Base-by-base conservation (phyloP, 2,329 filamentous ascomycete genomes). In the Colletotrichum trifolii region DNA sequence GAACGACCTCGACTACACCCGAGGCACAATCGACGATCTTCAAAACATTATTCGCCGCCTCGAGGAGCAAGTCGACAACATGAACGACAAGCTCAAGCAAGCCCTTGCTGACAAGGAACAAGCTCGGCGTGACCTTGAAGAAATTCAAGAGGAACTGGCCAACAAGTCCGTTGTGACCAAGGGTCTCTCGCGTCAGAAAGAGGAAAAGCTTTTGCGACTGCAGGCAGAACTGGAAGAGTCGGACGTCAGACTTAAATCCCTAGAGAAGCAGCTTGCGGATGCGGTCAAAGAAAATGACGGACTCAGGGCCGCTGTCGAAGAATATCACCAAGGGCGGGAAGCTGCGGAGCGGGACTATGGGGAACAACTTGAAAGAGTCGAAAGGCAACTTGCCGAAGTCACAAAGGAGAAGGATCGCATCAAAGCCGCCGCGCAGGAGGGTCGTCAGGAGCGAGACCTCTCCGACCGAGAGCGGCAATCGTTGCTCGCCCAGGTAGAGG, bases 131-230 rank as follows among this genome's bases (percentile, higher is more conserved):
- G 84, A 90, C 64, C 78, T 90, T 13, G 83, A 89, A 70, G 87
- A 90, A 71, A 81, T 94, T 33, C 90, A 92, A 67, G 90, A 92
- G 58, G 91, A 94, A 71, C 87, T 94, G 84, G 85, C 90, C 25
- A 90, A 94, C 77, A 94, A 93, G 71, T 94, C 91, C 0, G 85
- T 93, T 42, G 87, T 88, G 57, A 91, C 90, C 11, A 93, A 91
- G 73, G 91, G 90, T 2, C 82, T 93, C 8, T 91, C 88, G 56
- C 86, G 91, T 38, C 91, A 94, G 76, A 84, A 93, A 15, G 91
- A 94, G 71, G 90, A 92, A 69, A 92, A 89, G 75, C 79, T 88
- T 8, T 79, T 82, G 55, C 87, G 87, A 38, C 78, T 94, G 9
- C 90, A 94, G 69, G 80, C 85, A 49, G 90, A 94, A 62, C 78